A percentile compares a stretch with the other conserved stretches of the same genome.
These are phyloP conservation scores for Paraconiothyrium brasiliense DNA, from an alignment of 2,329 filamentous ascomycete genomes.

Conservation along the genomic window DNA sequence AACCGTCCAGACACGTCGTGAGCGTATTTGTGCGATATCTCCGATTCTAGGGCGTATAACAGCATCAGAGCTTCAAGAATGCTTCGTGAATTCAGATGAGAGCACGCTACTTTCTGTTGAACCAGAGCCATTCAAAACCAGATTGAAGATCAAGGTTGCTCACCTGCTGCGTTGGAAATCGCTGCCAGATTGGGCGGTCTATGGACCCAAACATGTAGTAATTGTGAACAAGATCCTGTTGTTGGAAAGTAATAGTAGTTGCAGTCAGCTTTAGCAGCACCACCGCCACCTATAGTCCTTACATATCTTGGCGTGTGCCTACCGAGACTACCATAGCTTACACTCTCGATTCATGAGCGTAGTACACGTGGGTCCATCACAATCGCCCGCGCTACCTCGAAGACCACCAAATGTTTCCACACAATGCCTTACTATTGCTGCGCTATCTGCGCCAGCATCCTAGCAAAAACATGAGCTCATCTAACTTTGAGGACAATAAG, in stretches of 20 bases:
- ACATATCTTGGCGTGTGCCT: background rate
- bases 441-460: background rate
- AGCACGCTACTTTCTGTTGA: too few species aligned
- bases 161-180: too few species aligned
- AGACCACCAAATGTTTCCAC: background rate
- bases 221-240: background rate
- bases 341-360: background rate
- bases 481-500: too few species aligned
- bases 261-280: background rate
- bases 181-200: too few species aligned
- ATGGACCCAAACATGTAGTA: too few species aligned
- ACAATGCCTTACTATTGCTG: background rate
- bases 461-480: background rate
- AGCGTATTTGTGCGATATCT: too few species aligned
- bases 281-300: background rate
- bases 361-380: background rate
- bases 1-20: too few species aligned
- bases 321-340: background rate
- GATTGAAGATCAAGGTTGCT: too few species aligned
- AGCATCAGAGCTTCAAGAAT: too few species aligned
- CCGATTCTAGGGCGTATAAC: too few species aligned
- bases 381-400: background rate
- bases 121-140: too few species aligned
- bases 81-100: too few species aligned
- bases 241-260: background rate